Evolutionary conservation across 257 asterid genomes (phyloP).

Genomic region (Sherardia arvensis): DNA sequence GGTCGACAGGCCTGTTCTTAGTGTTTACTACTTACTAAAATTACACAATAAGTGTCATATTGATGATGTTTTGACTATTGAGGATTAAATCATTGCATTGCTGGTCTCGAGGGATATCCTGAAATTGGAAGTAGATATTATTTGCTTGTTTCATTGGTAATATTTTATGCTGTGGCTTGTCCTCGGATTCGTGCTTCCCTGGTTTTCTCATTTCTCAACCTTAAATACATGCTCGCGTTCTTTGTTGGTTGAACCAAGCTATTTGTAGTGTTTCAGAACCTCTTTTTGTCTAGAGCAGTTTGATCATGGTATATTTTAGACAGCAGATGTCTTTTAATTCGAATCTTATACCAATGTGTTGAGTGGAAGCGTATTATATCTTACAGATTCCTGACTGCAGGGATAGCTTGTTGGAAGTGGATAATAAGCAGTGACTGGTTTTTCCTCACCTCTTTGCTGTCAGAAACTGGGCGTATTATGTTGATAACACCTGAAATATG

Average conservation of each 20-base stretch:
- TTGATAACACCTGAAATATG: background rate
- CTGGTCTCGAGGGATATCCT: background rate
- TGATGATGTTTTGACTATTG: background rate
- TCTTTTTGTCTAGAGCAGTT: background rate
- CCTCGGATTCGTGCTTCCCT: background rate
- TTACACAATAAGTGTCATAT: no score
- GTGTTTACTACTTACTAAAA: no score
- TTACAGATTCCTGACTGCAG: background rate
- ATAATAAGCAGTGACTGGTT: background rate
- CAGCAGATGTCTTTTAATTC: no score
- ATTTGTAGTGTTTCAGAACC: background rate
- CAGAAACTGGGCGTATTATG: background rate
- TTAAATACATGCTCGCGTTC: no score
- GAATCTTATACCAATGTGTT: background rate
- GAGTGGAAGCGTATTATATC: background rate
- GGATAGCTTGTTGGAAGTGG: background rate
- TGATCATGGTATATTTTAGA: background rate
- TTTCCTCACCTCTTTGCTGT: background rate
- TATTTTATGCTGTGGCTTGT: background rate
- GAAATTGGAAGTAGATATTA: background rate
- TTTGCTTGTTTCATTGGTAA: background rate
- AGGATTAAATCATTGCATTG: background rate
- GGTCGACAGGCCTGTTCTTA: no score
- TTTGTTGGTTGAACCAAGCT: no score
- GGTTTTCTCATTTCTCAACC: background rate